Evolutionary conservation across 768 basidiomycete genomes (phyloP).

Genomic region (Amanita exitialis): DNA sequence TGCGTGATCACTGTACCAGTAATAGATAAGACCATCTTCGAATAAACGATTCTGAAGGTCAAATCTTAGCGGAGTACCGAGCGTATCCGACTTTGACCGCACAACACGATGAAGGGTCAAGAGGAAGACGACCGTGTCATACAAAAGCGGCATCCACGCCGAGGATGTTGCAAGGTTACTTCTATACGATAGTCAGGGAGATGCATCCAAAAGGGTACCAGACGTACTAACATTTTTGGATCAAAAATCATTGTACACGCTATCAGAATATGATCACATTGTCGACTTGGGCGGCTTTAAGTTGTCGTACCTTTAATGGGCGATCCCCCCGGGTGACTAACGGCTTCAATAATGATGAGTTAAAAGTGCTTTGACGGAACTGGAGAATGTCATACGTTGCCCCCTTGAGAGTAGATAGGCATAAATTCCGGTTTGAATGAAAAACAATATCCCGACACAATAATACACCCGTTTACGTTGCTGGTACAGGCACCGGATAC

Average conservation of each 20-base stretch:
- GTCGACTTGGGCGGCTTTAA: neutral
- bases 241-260: conserved; percentile 36
- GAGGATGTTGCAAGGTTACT: conserved; percentile 32
- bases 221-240: conserved; percentile 21
- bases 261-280: conserved; percentile 9
- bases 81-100: conserved; percentile 21
- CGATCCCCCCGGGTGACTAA: neutral
- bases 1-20: conserved; percentile 19
- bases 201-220: neutral
- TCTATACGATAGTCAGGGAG: conserved; percentile 17
- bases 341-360: neutral
- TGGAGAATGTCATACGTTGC: conserved; percentile 26
- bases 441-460: conserved; percentile 24
- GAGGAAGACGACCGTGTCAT: conserved; percentile 32
- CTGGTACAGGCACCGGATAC: conserved; percentile 32
- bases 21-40: conserved; percentile 38
- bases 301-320: neutral
- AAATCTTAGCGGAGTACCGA: conserved; percentile 13
- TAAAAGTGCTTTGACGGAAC: neutral
- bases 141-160: conserved; percentile 39
- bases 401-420: conserved; percentile 44
- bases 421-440: conserved; percentile 36
- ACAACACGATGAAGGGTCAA: conserved; percentile 28
- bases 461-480: conserved; percentile 20
- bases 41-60: conserved; percentile 32